These are phyloP conservation scores for Amaranthus cruentus DNA, from an alignment of 148 eudicot genomes.

Conservation along the genomic window DNA sequence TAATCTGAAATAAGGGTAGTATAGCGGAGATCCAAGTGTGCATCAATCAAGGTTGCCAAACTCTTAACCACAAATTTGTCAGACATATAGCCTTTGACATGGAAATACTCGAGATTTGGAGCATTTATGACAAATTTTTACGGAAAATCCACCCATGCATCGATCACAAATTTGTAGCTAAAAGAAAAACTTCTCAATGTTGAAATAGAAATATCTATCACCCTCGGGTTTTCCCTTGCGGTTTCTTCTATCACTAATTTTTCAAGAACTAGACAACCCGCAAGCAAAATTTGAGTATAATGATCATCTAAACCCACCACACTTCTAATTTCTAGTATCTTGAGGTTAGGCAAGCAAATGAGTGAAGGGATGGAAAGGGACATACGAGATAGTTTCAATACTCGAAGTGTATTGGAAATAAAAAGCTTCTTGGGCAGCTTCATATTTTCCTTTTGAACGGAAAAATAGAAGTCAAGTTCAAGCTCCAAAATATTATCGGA, in stretches of 20 bases:
- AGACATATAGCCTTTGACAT: constrained; percentile 28
- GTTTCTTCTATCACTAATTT: constrained; percentile 27
- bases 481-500: constrained; percentile 20
- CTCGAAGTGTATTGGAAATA: constrained; percentile 8
- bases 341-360: constrained; percentile 23
- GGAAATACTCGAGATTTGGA: constrained; percentile 22
- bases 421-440: constrained; percentile 18
- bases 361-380: constrained; percentile 19
- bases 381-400: constrained; percentile 28
- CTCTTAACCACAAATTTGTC: constrained; percentile 23
- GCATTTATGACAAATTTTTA: constrained; percentile 23
- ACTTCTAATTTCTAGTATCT: constrained; percentile 26
- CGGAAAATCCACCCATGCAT: constrained; percentile 15
- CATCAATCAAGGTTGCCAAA: constrained; percentile 13
- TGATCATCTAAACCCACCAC: constrained; percentile 11
- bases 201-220: constrained; percentile 8
- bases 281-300: constrained; percentile 20
- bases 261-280: constrained; percentile 26
- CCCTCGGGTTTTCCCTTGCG: constrained; percentile 21
- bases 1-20: constrained; percentile 9
- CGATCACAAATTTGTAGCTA: constrained; percentile 20
- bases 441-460: not conserved
- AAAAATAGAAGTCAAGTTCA: constrained; percentile 24
- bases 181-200: constrained; percentile 19
- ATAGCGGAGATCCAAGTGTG: constrained; percentile 22